Base-by-base conservation (phyloP, 345 rosid species). In the Sisymbrium irio region DNA sequence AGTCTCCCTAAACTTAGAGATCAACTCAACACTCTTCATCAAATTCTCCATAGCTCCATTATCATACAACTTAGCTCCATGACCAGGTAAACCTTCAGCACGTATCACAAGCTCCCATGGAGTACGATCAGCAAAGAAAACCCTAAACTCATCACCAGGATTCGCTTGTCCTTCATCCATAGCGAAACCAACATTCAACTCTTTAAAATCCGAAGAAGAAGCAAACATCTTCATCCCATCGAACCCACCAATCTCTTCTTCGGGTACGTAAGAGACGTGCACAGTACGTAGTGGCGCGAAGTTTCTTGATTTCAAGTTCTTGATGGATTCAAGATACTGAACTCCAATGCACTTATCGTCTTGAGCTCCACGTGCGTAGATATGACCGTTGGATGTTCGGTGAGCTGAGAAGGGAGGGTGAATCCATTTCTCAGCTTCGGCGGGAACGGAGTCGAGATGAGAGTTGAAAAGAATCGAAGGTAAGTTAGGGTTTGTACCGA, bases 391-490 rank as follows among this genome's bases (percentile, higher is more conserved):
- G n/a, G 60, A 39, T 18, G 88, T 67, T 36, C 79, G 84, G 70
- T 77, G 65, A 71, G 95, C 96, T 27, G 97, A 74, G 93, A 93
- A 89, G 10, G 96, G 98, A 7, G 89, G 90, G 65, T 91, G 87
- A 39, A 54, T n/a, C 98, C 97, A 91, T 65, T 88, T 89, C 37
- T 84, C 73, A 15, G 88, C 83, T 62, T 94, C 97, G 10, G 85
- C 88, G 2, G 97, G 97, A 76, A 93, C 98, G 44, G 97, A 93
- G 65, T 93, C 98, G 81, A 93, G 89, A 68, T 93, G 97, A 74
- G 98, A 91, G 81, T 91, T 93, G 77, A 93, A 81, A 65, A 93
- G 87, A 37, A 93, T 41, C 0, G 93, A 91, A 33, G 89, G 87
- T 20, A 91, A 91, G 15, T 87, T 75, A 13, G 92, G 90, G 71